A percentile compares a stretch with the other conserved stretches of the same genome.
phyloP scores from a whole-genome alignment of 129 eudicot genomes.

The Apium graveolens region DNA sequence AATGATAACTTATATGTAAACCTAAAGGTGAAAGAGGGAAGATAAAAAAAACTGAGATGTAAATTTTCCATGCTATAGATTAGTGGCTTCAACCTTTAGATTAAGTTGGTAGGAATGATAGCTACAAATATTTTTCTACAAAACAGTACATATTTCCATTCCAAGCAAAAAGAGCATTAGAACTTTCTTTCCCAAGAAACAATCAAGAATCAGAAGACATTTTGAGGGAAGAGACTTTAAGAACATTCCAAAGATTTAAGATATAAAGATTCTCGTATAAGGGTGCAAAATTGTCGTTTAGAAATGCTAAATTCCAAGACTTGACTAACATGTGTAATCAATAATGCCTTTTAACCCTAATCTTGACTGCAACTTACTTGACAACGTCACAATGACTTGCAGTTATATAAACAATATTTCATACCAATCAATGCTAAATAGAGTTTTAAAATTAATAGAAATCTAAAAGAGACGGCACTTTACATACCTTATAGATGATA shows the following conservation, averaged over 20 bases:
- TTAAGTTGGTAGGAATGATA: neutral
- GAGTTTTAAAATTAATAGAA: conserved; percentile 4
- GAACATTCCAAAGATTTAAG: neutral
- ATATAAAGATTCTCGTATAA: neutral
- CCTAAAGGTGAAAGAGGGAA: conserved; percentile 2
- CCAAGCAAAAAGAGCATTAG: neutral
- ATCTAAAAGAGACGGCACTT: conserved; percentile 2
- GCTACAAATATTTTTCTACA: neutral
- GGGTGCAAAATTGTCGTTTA: neutral
- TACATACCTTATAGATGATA: conserved; percentile 52
- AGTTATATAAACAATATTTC: neutral
- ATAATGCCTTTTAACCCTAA: neutral
- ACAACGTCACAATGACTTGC: conserved; percentile 2
- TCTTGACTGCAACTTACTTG: conserved; percentile 14
- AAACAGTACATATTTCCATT: neutral
- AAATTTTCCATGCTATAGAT: neutral
- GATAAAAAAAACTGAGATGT: neutral
- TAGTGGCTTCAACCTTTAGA: neutral
- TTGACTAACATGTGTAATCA: neutral
- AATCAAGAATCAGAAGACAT: neutral
- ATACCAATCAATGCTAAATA: conserved; percentile 8
- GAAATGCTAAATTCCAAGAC: neutral
- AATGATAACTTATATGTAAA: neutral
- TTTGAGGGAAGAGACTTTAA: neutral
- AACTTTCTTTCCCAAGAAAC: neutral